Evolutionary conservation across 495 filamentous ascomycete species (phyloP), one percentile per base, ranked within the genome.

Genomic region (Evernia prunastri): DNA sequence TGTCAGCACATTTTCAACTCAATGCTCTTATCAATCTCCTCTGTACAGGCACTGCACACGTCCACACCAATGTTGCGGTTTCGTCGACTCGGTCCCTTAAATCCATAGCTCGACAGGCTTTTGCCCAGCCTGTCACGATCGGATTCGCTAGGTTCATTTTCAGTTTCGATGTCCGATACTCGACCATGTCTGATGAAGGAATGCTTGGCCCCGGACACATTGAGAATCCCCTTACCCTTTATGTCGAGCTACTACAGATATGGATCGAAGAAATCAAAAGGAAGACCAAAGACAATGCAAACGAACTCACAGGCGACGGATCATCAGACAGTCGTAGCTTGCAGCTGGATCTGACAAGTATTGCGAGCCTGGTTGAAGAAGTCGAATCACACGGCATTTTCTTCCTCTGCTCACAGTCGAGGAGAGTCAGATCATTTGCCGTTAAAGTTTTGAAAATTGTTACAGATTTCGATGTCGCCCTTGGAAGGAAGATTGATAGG

Each of bases 331-430:
- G 76, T 60, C 78, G 84, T 56, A 81, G 80, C 49, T 80, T 91
- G 59, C 91, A 93, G 61, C 80, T 97, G 31, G 94, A 98, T 72
- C 75, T 92, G 43, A 94, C 92, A 1, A 88, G 85, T 60, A 86
- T 95, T 18, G 89, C 90, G 76, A 90, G 90, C 7, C 89, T 97
- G 66, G 92, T 97, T 20, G 95, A 99, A 68, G 93, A 97, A 70
- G 89, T 97, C 47, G 94, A 99, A 72, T 92, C 93, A 23, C 93
- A 97, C 72, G 94, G 95, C 1, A 75, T 99, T n/a, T 97, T 99
- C 79, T 97, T 99, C 72, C 75, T 99, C 7, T 97, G 95, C 72
- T 97, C 94, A 0, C 95, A 97, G 66, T 97, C 94, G 13, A 82
- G 90, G 63, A 82, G 87, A 43, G 94, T 99, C 31, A 85, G 94